phyloP scores from a whole-genome alignment of 305 asterid genomes.

The Solanum chacoense region DNA sequence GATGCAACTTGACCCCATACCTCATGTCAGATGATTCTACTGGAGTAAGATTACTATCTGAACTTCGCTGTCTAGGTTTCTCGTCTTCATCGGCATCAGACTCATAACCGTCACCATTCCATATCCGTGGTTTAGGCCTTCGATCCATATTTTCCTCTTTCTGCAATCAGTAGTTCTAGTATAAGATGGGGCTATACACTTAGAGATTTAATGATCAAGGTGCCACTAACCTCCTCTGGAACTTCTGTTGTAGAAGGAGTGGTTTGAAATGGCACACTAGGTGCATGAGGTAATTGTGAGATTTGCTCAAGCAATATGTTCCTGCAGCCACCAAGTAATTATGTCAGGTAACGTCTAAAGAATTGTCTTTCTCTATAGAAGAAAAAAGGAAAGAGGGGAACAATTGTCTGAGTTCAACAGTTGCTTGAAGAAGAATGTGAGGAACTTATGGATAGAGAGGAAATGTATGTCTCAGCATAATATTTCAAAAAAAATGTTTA shows the following conservation, averaged over 20 bases:
- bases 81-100: conserved; percentile 14
- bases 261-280: conserved; percentile 64
- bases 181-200: background rate
- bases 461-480: background rate
- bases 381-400: background rate
- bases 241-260: conserved; percentile 52
- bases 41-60: conserved; percentile 1
- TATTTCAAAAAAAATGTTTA: background rate
- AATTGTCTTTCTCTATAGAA: background rate
- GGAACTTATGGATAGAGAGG: background rate
- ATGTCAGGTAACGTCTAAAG: background rate
- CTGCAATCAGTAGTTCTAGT: conserved; percentile 1
- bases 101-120: conserved; percentile 11
- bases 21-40: conserved; percentile 3
- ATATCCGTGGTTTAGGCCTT: conserved; percentile 16
- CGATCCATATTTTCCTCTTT: conserved; percentile 8
- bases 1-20: background rate
- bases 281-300: conserved; percentile 65
- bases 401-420: background rate
- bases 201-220: background rate
- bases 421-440: background rate
- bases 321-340: conserved; percentile 23
- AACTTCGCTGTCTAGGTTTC: conserved; percentile 3
- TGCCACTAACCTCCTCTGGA: conserved; percentile 55
- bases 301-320: conserved; percentile 54